Conservation (phyloP, 2,329 filamentous ascomycete species). For the Claviceps cyperi region DNA sequence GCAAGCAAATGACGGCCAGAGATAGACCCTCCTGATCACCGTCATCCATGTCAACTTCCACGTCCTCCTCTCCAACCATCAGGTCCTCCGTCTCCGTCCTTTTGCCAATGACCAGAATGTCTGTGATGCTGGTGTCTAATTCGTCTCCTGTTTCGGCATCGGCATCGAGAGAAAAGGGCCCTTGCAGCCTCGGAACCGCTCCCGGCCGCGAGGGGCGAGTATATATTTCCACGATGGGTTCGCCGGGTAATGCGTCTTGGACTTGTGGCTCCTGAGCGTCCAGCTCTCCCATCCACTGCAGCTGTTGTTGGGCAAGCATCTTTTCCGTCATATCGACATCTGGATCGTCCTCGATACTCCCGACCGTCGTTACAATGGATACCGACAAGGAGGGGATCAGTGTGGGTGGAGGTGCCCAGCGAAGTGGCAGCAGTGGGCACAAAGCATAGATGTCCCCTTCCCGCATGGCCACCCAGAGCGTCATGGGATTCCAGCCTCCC, state of each 20-base stretch:
- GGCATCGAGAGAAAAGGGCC: constrained; percentile 43
- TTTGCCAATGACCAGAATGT: constrained; percentile 48
- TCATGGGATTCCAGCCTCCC: constrained; percentile 92
- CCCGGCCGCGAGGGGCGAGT: constrained; percentile 42
- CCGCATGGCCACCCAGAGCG: constrained; percentile 90
- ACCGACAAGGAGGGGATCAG: constrained; percentile 72
- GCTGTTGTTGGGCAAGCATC: constrained; percentile 46
- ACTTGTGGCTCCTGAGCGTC: constrained; percentile 46
- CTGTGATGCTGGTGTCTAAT: constrained; percentile 40
- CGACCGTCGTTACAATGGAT: constrained; percentile 63
- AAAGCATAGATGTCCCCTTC: constrained; percentile 88
- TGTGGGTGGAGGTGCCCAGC: constrained; percentile 66
- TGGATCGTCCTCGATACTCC: constrained; percentile 45
- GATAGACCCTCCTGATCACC: constrained; percentile 46
- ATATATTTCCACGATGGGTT: constrained; percentile 40
- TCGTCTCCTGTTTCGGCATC: constrained; percentile 43
- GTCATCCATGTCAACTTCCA: constrained; percentile 43
- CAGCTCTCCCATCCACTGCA: constrained; percentile 53
- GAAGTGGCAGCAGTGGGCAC: constrained; percentile 75
- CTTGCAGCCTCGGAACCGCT: constrained; percentile 44
- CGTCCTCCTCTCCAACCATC: constrained; percentile 50
- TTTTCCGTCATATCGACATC: constrained; percentile 36
- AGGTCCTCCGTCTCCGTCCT: constrained; percentile 45
- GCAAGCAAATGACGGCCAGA: constrained; percentile 42
- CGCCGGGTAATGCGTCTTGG: constrained; percentile 33